These are phyloP conservation scores for Suillus discolor DNA, from an alignment of 768 basidiomycete species.

Conservation along the genomic window DNA sequence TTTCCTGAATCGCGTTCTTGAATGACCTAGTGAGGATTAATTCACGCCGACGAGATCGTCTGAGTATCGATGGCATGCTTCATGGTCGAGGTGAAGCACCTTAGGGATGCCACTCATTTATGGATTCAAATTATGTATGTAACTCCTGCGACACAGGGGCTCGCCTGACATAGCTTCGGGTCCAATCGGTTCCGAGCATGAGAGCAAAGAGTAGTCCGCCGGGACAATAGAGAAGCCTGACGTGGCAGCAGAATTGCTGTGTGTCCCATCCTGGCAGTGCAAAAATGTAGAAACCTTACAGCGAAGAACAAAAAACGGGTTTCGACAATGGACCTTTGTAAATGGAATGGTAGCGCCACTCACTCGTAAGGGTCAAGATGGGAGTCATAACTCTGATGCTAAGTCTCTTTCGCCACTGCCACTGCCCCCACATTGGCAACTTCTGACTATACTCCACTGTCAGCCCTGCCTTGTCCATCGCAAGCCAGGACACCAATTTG, in stretches of 20 bases:
- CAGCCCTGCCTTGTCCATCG: not conserved
- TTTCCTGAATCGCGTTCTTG: conserved; percentile 47
- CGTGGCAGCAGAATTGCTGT: not conserved
- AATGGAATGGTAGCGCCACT: not conserved
- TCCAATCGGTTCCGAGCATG: conserved; percentile 20
- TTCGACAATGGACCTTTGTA: not conserved
- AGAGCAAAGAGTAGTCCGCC: conserved; percentile 4
- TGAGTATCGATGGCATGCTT: conserved; percentile 45
- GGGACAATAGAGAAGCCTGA: conserved; percentile 5
- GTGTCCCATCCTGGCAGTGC: not conserved
- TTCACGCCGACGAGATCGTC: conserved; percentile 50
- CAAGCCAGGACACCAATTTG: not conserved
- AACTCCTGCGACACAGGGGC: conserved; percentile 32
- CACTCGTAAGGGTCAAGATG: not conserved
- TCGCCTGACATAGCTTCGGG: conserved; percentile 13
- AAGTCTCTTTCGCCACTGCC: not conserved
- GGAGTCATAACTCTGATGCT: too few relatives aligned
- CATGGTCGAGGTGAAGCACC: conserved; percentile 15
- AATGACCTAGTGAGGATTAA: conserved; percentile 53
- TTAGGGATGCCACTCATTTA: conserved; percentile 29
- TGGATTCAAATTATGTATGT: conserved; percentile 23
- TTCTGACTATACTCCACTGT: not conserved
- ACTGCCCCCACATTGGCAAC: not conserved
- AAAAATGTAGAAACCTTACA: not conserved
- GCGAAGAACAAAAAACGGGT: not conserved